Evolutionary conservation across 805 yeast species (phyloP), one percentile per base, ranked within the genome.

Genomic region (Wickerhamomyces hampshirensis): DNA sequence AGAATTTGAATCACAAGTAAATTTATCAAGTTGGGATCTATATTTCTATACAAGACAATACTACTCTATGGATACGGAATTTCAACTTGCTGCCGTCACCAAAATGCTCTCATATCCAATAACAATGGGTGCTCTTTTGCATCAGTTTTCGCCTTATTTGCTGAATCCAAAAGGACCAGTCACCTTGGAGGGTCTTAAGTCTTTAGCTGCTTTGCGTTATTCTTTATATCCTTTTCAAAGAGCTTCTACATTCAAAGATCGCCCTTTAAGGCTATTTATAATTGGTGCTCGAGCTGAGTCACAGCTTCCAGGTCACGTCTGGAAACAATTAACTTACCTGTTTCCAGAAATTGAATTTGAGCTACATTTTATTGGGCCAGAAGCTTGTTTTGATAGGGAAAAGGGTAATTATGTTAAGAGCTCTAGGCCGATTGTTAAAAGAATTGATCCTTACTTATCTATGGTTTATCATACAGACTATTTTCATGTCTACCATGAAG

Each of bases 61-160:
- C 59, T 82, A 79, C 51, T 91, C 97, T 5, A 91, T 93, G 98
- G 96, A 93, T 61, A 84, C 96, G 5, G 96, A 89, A 60, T 91
- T 86, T 66, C 94, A 91, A 60, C 68, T 91, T 55, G 98, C 98
- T 1, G 94, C 95, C 4, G 89, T 88, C 23, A 87, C 98, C 14
- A 93, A 93, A 59, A 84, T 91, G 75, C 73, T 93, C 56, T 84
- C 94, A 36, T 93, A 87, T 60, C 98, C 98, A 30, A 63, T 86
- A 41, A 88, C 98, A 4, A 81, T 93, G 30, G 95, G 86, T 6
- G 75, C 94, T 1, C 61, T 87, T 6, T 60, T 93, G 49, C 93
- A 91, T 59, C 83, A 81, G 57, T 83, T 69, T 58, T 84, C 96
- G 1, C 97, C 98, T 3, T 89, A 89, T 59, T 67, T 73, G 18